Evolutionary conservation across 2,329 filamentous ascomycete species (phyloP), one percentile per base, ranked within the genome.

Genomic region (Fusarium setosum): DNA sequence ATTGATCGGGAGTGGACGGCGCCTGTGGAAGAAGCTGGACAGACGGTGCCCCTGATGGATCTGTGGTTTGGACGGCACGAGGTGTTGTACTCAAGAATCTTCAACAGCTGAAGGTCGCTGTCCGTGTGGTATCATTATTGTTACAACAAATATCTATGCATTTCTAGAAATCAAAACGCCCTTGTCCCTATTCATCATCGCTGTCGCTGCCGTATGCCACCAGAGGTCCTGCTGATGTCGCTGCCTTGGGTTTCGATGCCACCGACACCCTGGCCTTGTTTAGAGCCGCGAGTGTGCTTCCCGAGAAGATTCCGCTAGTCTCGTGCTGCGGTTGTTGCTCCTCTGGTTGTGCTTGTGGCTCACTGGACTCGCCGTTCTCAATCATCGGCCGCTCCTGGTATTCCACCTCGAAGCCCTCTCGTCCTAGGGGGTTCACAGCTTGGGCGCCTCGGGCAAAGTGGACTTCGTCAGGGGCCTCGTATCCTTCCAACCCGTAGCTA

Each of bases 191-290:
- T 73, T 84, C 80, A 56, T 83, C 91, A 61, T 97, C 94, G 74
- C 94, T 92, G 78, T 97, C 94, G 74, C 94, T 92, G 77, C 96
- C 94, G 73, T 99, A 99, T 23, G 86, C 92, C 18, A 97, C 96
- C 67, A 98, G 80, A 7, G 93, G 92, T 2, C 92, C 93, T 17
- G 86, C 78, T 24, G 87, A 67, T 10, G 85, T 80, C 9, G 84
- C 79, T 10, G 85, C 77, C 51, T 88, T 84, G 21, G 82, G 78
- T 74, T 86, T 87, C 29, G 83, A 81, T 38, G 86, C 82, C 48
- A 88, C 81, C 9, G 84, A 77, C 4, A 87, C 81, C 67, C 84
- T 83, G 54, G 84, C 81, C 63, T 81, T 80, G 73, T 90, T 90
- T 57, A 99, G 78, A 3, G 93, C 93, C 5, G 92, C 92, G 59